Percentiles rank a stretch among this genome's conserved stretches.
phyloP scores from a whole-genome alignment of 2,329 filamentous ascomycete species.

The Alternaria panax region DNA sequence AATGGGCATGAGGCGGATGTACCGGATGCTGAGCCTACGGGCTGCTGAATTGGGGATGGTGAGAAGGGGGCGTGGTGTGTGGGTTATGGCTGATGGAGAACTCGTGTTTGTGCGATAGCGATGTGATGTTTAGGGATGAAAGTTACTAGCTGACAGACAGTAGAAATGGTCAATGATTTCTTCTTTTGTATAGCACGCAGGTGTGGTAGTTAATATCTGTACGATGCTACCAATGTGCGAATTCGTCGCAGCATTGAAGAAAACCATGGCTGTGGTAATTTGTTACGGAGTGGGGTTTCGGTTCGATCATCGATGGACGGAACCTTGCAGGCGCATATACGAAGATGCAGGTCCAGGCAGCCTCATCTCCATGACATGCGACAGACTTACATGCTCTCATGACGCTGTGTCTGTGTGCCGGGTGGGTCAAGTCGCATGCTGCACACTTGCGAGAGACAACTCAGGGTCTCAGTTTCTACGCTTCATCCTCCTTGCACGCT shows the following conservation, averaged over 20 bases:
- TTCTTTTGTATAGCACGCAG: not conserved
- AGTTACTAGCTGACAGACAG: not conserved
- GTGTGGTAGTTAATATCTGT: not conserved
- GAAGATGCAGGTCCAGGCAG: conserved; percentile 6
- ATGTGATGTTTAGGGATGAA: not conserved
- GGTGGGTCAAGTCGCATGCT: not conserved
- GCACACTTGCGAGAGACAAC: not conserved
- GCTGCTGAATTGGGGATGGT: conserved; percentile 6
- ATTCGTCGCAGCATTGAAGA: not conserved
- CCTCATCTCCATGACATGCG: not conserved
- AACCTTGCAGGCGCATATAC: conserved; percentile 9
- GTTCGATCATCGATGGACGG: not conserved
- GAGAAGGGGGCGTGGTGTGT: conserved; percentile 11
- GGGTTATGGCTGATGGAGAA: not conserved
- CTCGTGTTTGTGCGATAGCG: not conserved
- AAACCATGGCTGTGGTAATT: not conserved
- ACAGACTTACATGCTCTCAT: not conserved
- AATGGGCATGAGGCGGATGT: conserved; percentile 12
- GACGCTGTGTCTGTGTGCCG: not conserved
- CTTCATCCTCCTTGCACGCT: not conserved
- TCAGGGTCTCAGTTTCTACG: not conserved
- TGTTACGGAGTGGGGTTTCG: not conserved
- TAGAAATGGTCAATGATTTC: not conserved
- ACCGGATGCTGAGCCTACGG: not conserved
- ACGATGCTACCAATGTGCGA: not conserved